Evolutionary conservation across 1,139 yeast genomes (phyloP).

Genomic region (Candida sanyaensis): DNA sequence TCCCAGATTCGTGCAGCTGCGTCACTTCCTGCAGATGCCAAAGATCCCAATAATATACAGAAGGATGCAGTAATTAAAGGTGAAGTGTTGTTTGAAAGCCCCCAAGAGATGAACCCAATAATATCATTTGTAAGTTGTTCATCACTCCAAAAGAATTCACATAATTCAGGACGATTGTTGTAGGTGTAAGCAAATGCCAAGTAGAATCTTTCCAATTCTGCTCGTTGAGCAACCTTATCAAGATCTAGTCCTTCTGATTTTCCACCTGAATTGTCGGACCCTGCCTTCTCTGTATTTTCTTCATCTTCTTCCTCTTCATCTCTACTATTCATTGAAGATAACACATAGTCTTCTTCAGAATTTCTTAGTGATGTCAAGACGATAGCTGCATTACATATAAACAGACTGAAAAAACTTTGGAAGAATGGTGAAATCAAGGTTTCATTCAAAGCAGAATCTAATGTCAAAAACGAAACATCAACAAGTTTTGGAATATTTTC

Average conservation of each 20-base stretch:
- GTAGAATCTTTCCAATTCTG: conserved; percentile 87
- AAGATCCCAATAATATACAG: conserved; percentile 74
- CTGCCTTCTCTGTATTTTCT: conserved; percentile 15
- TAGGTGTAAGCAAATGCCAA: conserved; percentile 74
- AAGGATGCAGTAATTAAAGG: conserved; percentile 83
- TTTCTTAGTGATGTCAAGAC: conserved; percentile 78
- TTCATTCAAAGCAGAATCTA: conserved; percentile 29
- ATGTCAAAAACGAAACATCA: conserved; percentile 20
- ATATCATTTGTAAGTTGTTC: conserved; percentile 43
- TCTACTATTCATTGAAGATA: conserved; percentile 43
- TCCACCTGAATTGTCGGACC: conserved; percentile 7
- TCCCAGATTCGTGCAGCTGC: conserved; percentile 49
- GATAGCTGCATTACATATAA: conserved; percentile 75
- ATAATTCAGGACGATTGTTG: conserved; percentile 57
- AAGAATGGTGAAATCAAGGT: conserved; percentile 43
- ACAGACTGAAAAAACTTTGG: conserved; percentile 57
- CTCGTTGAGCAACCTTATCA: conserved; percentile 65
- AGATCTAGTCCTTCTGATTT: conserved; percentile 31
- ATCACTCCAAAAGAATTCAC: conserved; percentile 72
- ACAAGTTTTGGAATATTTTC: conserved; percentile 27
- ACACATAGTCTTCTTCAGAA: conserved; percentile 79
- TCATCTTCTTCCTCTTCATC: conserved; percentile 27
- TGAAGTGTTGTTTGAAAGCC: conserved; percentile 74
- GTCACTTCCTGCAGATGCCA: conserved; percentile 62
- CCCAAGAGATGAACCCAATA: conserved; percentile 86